Evolutionary conservation across 1,284 basidiomycete genomes (phyloP).

Genomic region (Cutaneotrichosporon dermatis): DNA sequence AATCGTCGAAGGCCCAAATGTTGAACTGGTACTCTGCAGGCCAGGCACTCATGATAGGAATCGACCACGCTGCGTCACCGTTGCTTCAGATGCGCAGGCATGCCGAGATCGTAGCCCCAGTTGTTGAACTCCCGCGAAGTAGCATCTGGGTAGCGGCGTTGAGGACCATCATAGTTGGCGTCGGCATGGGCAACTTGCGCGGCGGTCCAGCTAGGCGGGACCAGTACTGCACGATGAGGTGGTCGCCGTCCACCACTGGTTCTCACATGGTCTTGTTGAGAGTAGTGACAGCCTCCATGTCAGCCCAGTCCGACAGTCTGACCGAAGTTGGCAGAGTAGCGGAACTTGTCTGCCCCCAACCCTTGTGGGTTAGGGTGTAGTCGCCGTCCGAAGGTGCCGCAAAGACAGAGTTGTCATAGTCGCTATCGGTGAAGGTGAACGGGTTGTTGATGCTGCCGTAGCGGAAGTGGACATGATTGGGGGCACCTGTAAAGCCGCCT

Average conservation of each 20-base stretch:
- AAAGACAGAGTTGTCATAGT: slow-evolving; percentile 64
- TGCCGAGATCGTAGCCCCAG: slow-evolving; percentile 83
- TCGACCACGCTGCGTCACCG: slow-evolving; percentile 53
- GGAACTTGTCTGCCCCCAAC: slow-evolving; percentile 80
- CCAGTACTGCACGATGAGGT: slow-evolving; percentile 87
- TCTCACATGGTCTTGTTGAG: slow-evolving; percentile 59
- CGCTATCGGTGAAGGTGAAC: slow-evolving; percentile 70
- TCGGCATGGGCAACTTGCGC: slow-evolving; percentile 73
- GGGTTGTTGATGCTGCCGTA: slow-evolving; percentile 70
- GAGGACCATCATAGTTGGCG: slow-evolving; percentile 55
- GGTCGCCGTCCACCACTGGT: slow-evolving; percentile 71
- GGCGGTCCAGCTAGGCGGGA: slow-evolving; percentile 61
- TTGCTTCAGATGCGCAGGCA: slow-evolving; percentile 63
- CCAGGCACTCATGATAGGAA: slow-evolving; percentile 73
- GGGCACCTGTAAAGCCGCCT: slow-evolving; percentile 35
- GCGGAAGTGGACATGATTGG: slow-evolving; percentile 71
- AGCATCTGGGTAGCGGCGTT: slow-evolving; percentile 78
- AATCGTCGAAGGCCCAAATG: slow-evolving; percentile 80
- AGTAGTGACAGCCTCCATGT: slow-evolving; percentile 67
- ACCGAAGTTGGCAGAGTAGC: slow-evolving; percentile 82
- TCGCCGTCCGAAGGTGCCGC: slow-evolving; percentile 55
- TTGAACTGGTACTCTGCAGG: slow-evolving; percentile 82
- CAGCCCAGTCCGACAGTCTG: slow-evolving; percentile 69
- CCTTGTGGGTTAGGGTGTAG: slow-evolving; percentile 72
- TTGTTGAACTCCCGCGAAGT: slow-evolving; percentile 80